Conservation (phyloP, 176 grass and related monocot species). For the Calamus simplicifolius region DNA sequence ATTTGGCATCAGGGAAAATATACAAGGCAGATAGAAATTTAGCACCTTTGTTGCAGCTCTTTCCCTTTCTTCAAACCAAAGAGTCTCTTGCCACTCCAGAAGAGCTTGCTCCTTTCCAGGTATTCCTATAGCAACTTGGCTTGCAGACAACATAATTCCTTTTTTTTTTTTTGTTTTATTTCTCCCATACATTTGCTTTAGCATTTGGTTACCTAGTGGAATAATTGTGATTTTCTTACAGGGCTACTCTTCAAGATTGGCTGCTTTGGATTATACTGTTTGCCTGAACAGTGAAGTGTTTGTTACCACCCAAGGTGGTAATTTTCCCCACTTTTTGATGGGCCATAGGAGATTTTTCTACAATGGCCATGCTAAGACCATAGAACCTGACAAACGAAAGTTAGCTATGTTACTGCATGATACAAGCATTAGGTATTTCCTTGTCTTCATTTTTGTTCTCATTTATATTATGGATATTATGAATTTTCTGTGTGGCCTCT, state of each 20-base stretch:
- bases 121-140: not conserved
- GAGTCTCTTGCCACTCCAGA: slow-evolving; percentile 13
- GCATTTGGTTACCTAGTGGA: no score
- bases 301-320: slow-evolving; percentile 17
- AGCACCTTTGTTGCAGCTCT: slow-evolving; percentile 10
- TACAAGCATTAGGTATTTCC: not conserved
- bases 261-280: slow-evolving; percentile 12
- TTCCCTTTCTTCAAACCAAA: slow-evolving; percentile 16
- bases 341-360: slow-evolving; percentile 16
- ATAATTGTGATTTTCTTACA: not conserved
- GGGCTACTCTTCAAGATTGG: slow-evolving; percentile 14
- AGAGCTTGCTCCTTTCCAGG: slow-evolving; percentile 14
- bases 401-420: slow-evolving; percentile 7
- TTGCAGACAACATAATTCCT: no score
- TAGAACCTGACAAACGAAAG: slow-evolving; percentile 11
- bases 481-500: not conserved
- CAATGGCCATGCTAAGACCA: slow-evolving; percentile 14
- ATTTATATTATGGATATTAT: not conserved
- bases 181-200: no score
- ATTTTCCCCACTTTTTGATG: slow-evolving; percentile 17
- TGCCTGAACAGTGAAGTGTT: slow-evolving; percentile 19
- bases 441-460: not conserved
- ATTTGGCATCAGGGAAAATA: slow-evolving; percentile 17
- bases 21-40: slow-evolving; percentile 16
- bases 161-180: no score